Base-by-base conservation (phyloP, 352 stramenopile species). In the Hyaloperonospora arabidopsidis region DNA sequence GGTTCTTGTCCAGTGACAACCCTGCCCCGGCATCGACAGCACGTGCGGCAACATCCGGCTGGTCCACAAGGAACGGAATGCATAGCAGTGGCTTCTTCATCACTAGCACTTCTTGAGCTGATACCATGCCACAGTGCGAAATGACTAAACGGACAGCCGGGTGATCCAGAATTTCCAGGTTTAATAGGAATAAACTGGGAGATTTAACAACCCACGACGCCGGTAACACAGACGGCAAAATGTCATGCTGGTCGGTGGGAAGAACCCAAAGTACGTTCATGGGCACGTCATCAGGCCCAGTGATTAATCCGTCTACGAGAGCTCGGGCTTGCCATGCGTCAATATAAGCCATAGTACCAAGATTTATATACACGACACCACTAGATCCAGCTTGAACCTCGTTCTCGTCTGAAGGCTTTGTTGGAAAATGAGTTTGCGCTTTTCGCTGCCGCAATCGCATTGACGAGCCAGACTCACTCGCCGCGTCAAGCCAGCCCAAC, bases 51-150 rank as follows among this genome's bases (percentile, higher is more conserved):
- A 95, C 76, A 54, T 94, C 86, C 0, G 77, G 80, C 54, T 96
- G 86, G 58, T 96, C 86, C 14, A 85, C 76, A 35, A 93, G 63
- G 48, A 95, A 94, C n/a, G 86, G 86, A 17, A 96, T 86, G 54
- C 86, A 96, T 15, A 96, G 51, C 54, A 96, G 54, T 14, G 85
- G 84, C 48, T 89, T 93, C 45, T 69, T 64, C 48, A 87, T 79
- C 7, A 89, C 66, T 11, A 95, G 65, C 12, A 76, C 76, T 59
- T 95, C 84, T 64, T 94, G 83, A 11, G 82, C 82, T 18, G 84
- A 87, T 5, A 79, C 74, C 74, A 93, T 89, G 18, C 86, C 86
- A 49, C 86, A 96, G 54, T 96, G 86, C n/a, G 81, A 94, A 34
- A 96, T 66, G 2, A 92, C 81, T 15, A 92, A 46, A 0, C 62